Percentiles rank a stretch among this genome's conserved stretches.
Conservation (phyloP, 2,329 filamentous ascomycete species). For the Sporothrix protearum region DNA sequence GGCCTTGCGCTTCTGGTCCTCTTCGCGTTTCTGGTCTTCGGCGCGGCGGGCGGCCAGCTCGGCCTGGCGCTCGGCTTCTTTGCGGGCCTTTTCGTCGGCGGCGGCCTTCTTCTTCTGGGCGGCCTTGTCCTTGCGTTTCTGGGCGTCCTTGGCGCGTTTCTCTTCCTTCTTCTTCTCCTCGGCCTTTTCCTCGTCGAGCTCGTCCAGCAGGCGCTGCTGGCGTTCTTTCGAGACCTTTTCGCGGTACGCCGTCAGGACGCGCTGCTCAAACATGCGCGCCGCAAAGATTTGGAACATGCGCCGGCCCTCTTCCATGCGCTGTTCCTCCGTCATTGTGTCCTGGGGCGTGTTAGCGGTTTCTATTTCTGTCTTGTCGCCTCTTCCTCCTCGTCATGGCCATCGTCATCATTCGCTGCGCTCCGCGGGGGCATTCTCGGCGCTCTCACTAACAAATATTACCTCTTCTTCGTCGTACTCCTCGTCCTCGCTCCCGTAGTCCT, state of each 20-base stretch:
- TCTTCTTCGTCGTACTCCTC: conserved; percentile 78
- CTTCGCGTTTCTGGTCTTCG: conserved; percentile 71
- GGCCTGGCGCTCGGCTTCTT: conserved; percentile 83
- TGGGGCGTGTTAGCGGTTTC: conserved; percentile 37
- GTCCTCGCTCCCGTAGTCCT: conserved; percentile 61
- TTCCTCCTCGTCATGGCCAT: not conserved
- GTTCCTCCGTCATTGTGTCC: conserved; percentile 96
- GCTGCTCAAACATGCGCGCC: conserved; percentile 97
- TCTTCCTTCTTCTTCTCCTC: conserved; percentile 76
- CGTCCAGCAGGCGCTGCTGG: conserved; percentile 84
- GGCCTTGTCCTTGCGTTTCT: conserved; percentile 93
- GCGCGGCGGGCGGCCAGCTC: conserved; percentile 75
- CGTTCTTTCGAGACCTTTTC: conserved; percentile 94
- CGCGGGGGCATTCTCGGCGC: not conserved
- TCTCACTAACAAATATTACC: conserved; percentile 40
- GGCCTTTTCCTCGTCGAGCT: conserved; percentile 79
- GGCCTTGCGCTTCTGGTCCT: conserved; percentile 59
- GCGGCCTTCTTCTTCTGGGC: conserved; percentile 80
- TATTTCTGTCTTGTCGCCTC: not conserved
- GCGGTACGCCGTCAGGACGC: conserved; percentile 93
- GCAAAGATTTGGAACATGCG: conserved; percentile 99
- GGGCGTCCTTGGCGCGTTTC: conserved; percentile 89
- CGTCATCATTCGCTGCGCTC: not conserved
- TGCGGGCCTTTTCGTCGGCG: conserved; percentile 85
- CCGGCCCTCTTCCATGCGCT: conserved; percentile 97